Conservation (phyloP, 2,329 filamentous ascomycete species). For the Colletotrichum incanum region DNA sequence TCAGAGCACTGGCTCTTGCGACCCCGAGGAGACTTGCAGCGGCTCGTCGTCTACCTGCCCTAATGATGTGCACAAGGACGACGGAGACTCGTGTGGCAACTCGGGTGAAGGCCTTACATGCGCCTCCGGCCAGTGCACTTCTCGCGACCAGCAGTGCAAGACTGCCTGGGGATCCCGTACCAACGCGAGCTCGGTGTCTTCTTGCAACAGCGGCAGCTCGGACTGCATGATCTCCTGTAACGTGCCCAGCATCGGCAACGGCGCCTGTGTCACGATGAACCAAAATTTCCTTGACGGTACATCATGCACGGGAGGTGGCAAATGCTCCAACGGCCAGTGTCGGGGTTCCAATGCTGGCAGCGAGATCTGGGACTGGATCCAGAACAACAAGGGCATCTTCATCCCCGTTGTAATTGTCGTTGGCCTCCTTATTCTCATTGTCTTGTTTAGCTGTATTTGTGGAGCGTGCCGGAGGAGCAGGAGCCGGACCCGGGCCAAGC, state of each 20-base stretch:
- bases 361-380: constrained; percentile 83
- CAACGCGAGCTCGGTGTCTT: constrained; percentile 81
- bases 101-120: constrained; percentile 77
- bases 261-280: constrained; percentile 81
- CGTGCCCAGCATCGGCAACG: constrained; percentile 76
- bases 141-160: constrained; percentile 89
- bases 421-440: constrained; percentile 77
- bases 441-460: constrained; percentile 77
- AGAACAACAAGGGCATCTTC: constrained; percentile 82
- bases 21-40: constrained; percentile 87
- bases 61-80: constrained; percentile 75
- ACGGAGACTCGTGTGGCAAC: constrained; percentile 81
- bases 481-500: constrained; percentile 44
- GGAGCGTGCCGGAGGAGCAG: constrained; percentile 54
- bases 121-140: constrained; percentile 95
- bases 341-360: constrained; percentile 77
- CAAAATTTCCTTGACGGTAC: constrained; percentile 97
- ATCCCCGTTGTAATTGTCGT: constrained; percentile 84
- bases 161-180: constrained; percentile 84
- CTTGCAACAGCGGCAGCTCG: constrained; percentile 77
- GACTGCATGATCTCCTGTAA: constrained; percentile 83
- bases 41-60: constrained; percentile 84
- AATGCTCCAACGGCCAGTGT: constrained; percentile 85
- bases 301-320: constrained; percentile 83
- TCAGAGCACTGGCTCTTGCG: constrained; percentile 83